Conservation (phyloP, 805 yeast genomes). For the Starmerella scarabaei region DNA sequence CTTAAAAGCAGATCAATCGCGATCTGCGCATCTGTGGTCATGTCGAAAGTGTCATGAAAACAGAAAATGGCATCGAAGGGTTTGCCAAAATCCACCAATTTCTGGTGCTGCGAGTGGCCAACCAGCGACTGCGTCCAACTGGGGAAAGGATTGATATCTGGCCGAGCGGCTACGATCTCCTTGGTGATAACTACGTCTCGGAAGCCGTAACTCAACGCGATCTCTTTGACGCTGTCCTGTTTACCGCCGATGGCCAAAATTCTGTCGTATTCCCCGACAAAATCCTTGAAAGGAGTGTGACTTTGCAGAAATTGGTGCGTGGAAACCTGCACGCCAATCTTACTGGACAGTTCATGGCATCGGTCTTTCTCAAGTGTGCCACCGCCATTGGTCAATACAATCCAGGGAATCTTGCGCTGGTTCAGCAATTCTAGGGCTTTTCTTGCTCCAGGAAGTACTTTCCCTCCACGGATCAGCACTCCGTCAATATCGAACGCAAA, state of each 20-base stretch:
- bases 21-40: constrained; percentile 80
- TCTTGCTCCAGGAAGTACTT: constrained; percentile 67
- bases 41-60: constrained; percentile 77
- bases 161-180: constrained; percentile 76
- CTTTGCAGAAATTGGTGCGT: constrained; percentile 82
- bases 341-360: constrained; percentile 52
- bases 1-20: constrained; percentile 68
- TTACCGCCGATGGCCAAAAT: constrained; percentile 84
- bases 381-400: constrained; percentile 85
- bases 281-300: constrained; percentile 84
- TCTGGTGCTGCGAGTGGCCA: constrained; percentile 30
- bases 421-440: constrained; percentile 62
- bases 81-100: constrained; percentile 45
- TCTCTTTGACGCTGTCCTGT: constrained; percentile 69
- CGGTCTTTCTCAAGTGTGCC: constrained; percentile 70
- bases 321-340: constrained; percentile 48
- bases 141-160: constrained; percentile 76
- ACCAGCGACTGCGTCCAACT: constrained; percentile 60
- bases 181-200: constrained; percentile 68
- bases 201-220: constrained; percentile 76
- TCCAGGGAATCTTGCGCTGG: constrained; percentile 67
- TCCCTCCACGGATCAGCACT: constrained; percentile 72
- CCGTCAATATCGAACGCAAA: constrained; percentile 93
- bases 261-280: constrained; percentile 52
- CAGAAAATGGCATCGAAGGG: constrained; percentile 71